Percentiles rank a stretch among this genome's conserved stretches.
phyloP scores from a whole-genome alignment of 2,329 filamentous ascomycete species.

The Ramularia collo-cygni region DNA sequence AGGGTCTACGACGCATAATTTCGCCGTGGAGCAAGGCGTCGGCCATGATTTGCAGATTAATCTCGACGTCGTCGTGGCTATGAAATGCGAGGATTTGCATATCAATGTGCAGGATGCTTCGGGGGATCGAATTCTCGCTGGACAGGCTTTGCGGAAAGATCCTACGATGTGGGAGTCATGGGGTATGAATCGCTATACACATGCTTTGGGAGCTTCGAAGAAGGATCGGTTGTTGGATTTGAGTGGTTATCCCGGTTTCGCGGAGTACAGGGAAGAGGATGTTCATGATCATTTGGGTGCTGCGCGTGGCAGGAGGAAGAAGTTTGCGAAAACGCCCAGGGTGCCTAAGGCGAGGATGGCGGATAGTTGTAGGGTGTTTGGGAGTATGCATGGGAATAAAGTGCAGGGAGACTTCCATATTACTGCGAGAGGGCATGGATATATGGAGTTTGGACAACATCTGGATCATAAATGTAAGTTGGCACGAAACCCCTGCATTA shows the following conservation, averaged over 20 bases:
- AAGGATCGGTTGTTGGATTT: slow-evolving; percentile 49
- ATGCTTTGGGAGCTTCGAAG: slow-evolving; percentile 50
- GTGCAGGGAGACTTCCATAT: slow-evolving; percentile 98
- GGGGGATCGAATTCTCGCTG: slow-evolving; percentile 84
- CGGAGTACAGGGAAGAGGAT: slow-evolving; percentile 65
- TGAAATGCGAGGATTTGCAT: slow-evolving; percentile 83
- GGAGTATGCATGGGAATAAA: slow-evolving; percentile 86
- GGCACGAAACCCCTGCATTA: not conserved
- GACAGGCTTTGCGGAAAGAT: slow-evolving; percentile 64
- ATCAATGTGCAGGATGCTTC: slow-evolving; percentile 95
- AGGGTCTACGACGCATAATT: slow-evolving; percentile 79
- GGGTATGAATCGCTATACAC: slow-evolving; percentile 62
- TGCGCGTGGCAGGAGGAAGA: slow-evolving; percentile 54
- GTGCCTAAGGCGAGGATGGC: slow-evolving; percentile 43
- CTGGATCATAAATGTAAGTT: slow-evolving; percentile 70
- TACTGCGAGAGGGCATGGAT: slow-evolving; percentile 92
- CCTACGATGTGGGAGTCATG: slow-evolving; percentile 76
- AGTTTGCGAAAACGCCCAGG: slow-evolving; percentile 66
- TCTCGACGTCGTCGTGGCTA: slow-evolving; percentile 82
- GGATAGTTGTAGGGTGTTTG: slow-evolving; percentile 83
- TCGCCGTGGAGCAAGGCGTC: slow-evolving; percentile 87
- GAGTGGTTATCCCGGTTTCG: slow-evolving; percentile 56
- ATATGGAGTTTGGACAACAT: slow-evolving; percentile 71
- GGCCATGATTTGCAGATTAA: slow-evolving; percentile 88
- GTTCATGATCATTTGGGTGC: slow-evolving; percentile 82